Evolutionary conservation across 2,329 filamentous ascomycete genomes (phyloP), one percentile per base, ranked within the genome.

Genomic region (Talaromyces sp.): DNA sequence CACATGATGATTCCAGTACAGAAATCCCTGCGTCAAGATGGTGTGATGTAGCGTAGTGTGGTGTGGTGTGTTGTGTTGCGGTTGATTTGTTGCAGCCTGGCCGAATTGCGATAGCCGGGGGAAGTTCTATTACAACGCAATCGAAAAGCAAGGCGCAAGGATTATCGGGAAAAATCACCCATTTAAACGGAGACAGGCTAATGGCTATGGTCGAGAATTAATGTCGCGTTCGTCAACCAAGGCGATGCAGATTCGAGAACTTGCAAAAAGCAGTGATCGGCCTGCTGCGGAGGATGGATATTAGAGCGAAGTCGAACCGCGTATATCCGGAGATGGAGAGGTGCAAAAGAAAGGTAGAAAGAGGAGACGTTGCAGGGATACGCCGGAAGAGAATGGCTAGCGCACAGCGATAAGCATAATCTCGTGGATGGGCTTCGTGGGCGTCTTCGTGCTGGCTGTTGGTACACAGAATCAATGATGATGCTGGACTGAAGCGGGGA

Each of bases 1-100:
- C 94, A 98, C 94, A 98, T 98, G 68, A 70, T 84, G 75, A 59
- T n/a, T 7, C 3, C 7, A 9, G 42, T 47, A 2, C 5, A n/a
- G 40, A 5, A 18, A 5, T 16, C 40, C 1, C 14, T 47, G 10
- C n/a, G 10, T 47, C 44, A 23, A 12, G 4, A 27, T 47, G n/a
- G 44, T 23, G 44, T n/a, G 28, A 31, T 47, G 28, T 59, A 34
- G n/a, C 8, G n/a, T 47, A 61, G 27, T 27, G 40, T 34, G 34
- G 33, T 53, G 47, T 28, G 28, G 10, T 27, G n/a, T 40, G 36
- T 7, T 9, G 31, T 47, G 30, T 33, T 27, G 33, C 42, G 57
- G 31, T 27, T 61, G 60, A 53, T 30, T 28, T n/a, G 50, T 14
- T 54, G 55, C 27, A 18, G 60, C 30, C 51, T 47, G 14, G 28